A percentile compares a stretch with the other conserved stretches of the same genome.
These are phyloP conservation scores for Croton laevigatus DNA, from an alignment of 441 rosid genomes.

Conservation along the genomic window DNA sequence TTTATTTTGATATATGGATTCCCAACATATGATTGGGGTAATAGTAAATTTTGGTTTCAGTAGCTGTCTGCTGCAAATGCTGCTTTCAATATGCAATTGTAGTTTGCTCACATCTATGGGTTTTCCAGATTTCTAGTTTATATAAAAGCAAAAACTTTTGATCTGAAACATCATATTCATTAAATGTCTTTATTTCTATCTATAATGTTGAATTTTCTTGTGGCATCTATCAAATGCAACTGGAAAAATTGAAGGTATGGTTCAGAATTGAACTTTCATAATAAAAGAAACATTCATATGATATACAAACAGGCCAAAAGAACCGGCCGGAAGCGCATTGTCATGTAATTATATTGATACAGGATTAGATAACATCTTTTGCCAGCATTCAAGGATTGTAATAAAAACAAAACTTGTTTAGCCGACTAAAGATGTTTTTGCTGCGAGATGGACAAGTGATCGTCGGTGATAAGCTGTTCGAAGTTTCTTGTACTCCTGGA, in stretches of 20 bases:
- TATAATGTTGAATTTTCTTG: not conserved
- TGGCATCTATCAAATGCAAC: not conserved
- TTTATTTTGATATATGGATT: not conserved
- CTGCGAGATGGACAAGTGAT: conserved; percentile 67
- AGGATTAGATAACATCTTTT: conserved; percentile 1
- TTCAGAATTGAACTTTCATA: not conserved
- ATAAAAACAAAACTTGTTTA: conserved; percentile 21
- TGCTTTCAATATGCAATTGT: too few relatives aligned
- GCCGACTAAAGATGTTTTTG: conserved; percentile 48
- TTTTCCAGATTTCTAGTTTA: too few relatives aligned
- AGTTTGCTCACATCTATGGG: too few relatives aligned
- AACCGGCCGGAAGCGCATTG: not conserved
- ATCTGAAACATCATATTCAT: too few relatives aligned
- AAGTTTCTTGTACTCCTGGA: conserved; percentile 75
- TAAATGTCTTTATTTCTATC: not conserved
- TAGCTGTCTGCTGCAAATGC: too few relatives aligned
- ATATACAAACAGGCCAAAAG: not conserved
- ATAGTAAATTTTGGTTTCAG: not conserved
- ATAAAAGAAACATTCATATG: not conserved
- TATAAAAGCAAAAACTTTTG: too few relatives aligned
- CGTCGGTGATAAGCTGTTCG: conserved; percentile 64
- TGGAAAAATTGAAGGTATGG: not conserved
- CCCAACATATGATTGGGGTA: not conserved
- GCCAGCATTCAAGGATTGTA: not conserved
- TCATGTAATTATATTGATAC: not conserved